Base-by-base conservation (phyloP, 768 basidiomycete genomes). In the Kwoniella mangroviensis region DNA sequence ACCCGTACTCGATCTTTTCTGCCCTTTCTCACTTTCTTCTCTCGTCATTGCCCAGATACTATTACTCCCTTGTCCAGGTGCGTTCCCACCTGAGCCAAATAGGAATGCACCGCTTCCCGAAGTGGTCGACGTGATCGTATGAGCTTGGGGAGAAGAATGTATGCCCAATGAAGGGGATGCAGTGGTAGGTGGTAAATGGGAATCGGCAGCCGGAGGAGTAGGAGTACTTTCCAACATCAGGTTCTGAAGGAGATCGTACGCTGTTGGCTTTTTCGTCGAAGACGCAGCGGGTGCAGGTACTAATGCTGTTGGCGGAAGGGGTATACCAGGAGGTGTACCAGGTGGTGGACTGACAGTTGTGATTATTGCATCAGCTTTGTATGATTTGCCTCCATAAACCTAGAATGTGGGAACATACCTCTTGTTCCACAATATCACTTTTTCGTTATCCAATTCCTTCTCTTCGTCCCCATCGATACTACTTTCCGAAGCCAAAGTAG, bases 361-460 rank as follows among this genome's bases (percentile, higher is more conserved):
- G n/a, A n/a, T n/a, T n/a, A n/a, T n/a, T n/a, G n/a, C n/a, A n/a
- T n/a, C n/a, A n/a, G n/a, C n/a, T n/a, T n/a, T n/a, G n/a, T n/a
- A n/a, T n/a, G n/a, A n/a, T n/a, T n/a, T n/a, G n/a, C n/a, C n/a
- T n/a, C n/a, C n/a, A n/a, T n/a, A n/a, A n/a, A n/a, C n/a, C n/a
- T n/a, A n/a, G n/a, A n/a, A n/a, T n/a, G n/a, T n/a, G n/a, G n/a
- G n/a, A n/a, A n/a, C n/a, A 56, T 22, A 67, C 65, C 62, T 51
- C 64, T 63, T 21, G 22, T 58, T 68, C 79, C 79, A 87, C 84
- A 89, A 90, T 58, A 98, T 89, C 73, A 94, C 89, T 79, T 91
- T 87, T 21, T 93, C 91, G 6, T 11, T n/a, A 15, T 58, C 45
- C 12, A 49, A 9, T 7, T 89, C 87, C 6, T 69, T 78, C 4